Evolutionary conservation across 2,329 filamentous ascomycete genomes (phyloP).

Genomic region (Diaporthe citri): DNA sequence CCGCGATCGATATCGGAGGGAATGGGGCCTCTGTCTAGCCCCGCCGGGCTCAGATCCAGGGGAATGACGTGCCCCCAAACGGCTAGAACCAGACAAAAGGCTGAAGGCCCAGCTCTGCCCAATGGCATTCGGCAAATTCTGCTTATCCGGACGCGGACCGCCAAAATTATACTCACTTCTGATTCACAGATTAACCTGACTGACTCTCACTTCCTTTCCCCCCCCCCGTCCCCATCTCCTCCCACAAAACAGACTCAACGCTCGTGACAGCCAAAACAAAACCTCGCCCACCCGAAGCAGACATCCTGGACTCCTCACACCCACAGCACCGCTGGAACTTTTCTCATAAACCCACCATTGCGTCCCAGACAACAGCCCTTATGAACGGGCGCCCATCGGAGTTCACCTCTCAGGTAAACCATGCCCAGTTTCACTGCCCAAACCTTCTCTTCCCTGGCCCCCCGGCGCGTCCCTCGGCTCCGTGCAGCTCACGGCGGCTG

Average conservation of each 20-base stretch:
- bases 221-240: slow-evolving; percentile 4
- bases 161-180: slow-evolving; percentile 28
- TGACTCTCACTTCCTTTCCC: slow-evolving; percentile 30
- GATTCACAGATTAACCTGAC: slow-evolving; percentile 28
- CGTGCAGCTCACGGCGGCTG: slow-evolving; percentile 17
- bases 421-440: slow-evolving; percentile 14
- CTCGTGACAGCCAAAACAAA: slow-evolving; percentile 20
- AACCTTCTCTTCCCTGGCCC: background rate
- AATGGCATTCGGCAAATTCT: slow-evolving; percentile 33
- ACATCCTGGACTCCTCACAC: slow-evolving; percentile 32
- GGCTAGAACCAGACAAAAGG: slow-evolving; percentile 27
- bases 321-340: slow-evolving; percentile 39
- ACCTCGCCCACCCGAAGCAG: background rate
- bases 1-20: slow-evolving; percentile 37
- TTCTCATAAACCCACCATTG: slow-evolving; percentile 44
- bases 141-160: slow-evolving; percentile 33
- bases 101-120: slow-evolving; percentile 5
- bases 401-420: slow-evolving; percentile 87
- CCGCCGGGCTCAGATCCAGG: slow-evolving; percentile 27
- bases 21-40: background rate
- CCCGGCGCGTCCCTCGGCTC: background rate
- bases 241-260: slow-evolving; percentile 28
- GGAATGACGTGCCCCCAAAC: slow-evolving; percentile 24
- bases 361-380: slow-evolving; percentile 70
- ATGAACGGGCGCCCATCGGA: slow-evolving; percentile 88